Base-by-base conservation (phyloP, 2,329 filamentous ascomycete species). In the Aspergillus candidus region DNA sequence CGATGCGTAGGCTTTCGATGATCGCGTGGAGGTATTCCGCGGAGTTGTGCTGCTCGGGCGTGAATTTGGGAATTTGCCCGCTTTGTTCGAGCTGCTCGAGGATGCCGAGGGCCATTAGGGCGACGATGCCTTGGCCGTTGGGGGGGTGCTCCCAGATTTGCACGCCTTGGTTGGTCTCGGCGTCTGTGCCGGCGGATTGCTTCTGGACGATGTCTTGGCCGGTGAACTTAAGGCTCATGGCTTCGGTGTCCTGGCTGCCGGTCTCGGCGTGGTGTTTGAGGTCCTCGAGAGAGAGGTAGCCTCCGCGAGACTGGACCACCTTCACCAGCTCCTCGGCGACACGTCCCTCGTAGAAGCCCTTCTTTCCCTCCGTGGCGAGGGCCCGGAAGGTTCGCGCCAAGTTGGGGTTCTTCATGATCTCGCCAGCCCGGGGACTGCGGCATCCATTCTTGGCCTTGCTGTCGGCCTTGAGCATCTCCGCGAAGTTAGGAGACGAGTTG, bases 111-210 rank as follows among this genome's bases (percentile, higher is more conserved):
- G 93, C 87, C 84, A 97, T 95, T 29, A 97, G 72, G 0, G 93
- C 93, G 2, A 97, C 87, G 52, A 97, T 90, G 2, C 93, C 93
- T 68, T 97, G 93, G 0, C 93, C 90, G 58, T 97, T 97, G 7
- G 93, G 93, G 31, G 91, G 90, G 62, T 97, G 91, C 61, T 98
- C 93, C 91, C 91, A 97, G 1, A 98, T 72, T 60, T 94, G 83
- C 34, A 96, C 77, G 8, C 66, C 72, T 58, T 71, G 62, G 49
- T 67, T 61, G 7, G 59, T 46, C 32, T 66, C 59, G 30, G 68
- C 69, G 32, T 73, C 65, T 7, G 72, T 69, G 41, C 69, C 69
- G 32, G 67, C 51, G 7, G 62, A 63, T 32, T 76, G 73, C 0
- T 63, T 68, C 41, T 75, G 67, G 2, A 63, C 71, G 15, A 81